Evolutionary conservation across 1,139 yeast genomes (phyloP).

Genomic region (Candida sanyaensis): DNA sequence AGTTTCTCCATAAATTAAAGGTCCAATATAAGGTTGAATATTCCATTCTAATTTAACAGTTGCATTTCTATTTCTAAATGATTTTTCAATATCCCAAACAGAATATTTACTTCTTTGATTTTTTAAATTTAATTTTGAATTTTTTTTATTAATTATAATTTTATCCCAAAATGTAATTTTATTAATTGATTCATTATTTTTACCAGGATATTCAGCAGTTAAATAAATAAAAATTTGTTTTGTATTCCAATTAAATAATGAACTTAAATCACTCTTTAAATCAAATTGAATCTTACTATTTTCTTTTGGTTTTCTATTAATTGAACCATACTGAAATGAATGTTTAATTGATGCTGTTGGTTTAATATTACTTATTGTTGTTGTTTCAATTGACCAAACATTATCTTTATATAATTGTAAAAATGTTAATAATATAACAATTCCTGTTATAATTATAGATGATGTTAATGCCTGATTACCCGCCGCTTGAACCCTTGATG

Average conservation of each 20-base stretch:
- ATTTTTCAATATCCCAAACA: constrained; percentile 81
- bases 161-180: constrained; percentile 90
- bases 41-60: constrained; percentile 81
- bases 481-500: constrained; percentile 50
- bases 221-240: constrained; percentile 90
- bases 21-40: constrained; percentile 88
- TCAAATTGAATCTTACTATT: constrained; percentile 75
- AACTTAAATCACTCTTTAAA: constrained; percentile 61
- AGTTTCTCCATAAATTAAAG: constrained; percentile 70
- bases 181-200: constrained; percentile 49
- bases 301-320: constrained; percentile 72
- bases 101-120: constrained; percentile 73
- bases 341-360: constrained; percentile 53
- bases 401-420: constrained; percentile 47
- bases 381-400: constrained; percentile 47
- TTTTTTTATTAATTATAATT: constrained; percentile 60
- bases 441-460: constrained; percentile 44
- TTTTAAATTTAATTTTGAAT: constrained; percentile 56
- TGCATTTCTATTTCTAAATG: constrained; percentile 70
- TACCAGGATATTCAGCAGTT: constrained; percentile 85
- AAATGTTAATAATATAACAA: constrained; percentile 50
- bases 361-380: constrained; percentile 38
- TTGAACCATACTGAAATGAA: constrained; percentile 75
- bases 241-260: constrained; percentile 94
- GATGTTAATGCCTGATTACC: constrained; percentile 60